Percentiles rank a stretch among this genome's conserved stretches.
These are phyloP conservation scores for Sungouiozyma intestinalis DNA, from an alignment of 805 yeast genomes.

Conservation along the genomic window DNA sequence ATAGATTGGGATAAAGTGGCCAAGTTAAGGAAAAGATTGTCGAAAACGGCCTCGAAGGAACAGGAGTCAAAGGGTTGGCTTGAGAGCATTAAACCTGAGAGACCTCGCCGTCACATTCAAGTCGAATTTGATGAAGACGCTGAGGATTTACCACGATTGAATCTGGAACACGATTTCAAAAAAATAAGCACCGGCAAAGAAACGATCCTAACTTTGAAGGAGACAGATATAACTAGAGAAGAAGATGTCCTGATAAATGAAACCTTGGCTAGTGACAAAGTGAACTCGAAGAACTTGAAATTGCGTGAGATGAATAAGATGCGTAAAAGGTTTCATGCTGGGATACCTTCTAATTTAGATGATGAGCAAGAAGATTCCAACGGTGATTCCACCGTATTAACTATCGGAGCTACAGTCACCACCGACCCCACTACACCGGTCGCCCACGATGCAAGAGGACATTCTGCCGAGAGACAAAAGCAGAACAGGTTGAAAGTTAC, in stretches of 20 bases:
- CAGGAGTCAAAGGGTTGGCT: too few relatives aligned
- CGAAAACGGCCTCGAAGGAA: slow-evolving; percentile 2
- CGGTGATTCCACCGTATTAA: slow-evolving; percentile 11
- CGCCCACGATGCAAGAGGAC: background rate
- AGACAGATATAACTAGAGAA: slow-evolving; percentile 25
- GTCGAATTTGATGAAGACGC: slow-evolving; percentile 17
- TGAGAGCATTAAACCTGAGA: too few relatives aligned
- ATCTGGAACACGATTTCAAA: slow-evolving; percentile 41
- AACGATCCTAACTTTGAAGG: slow-evolving; percentile 47
- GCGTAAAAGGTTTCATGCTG: slow-evolving; percentile 15
- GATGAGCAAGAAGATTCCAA: slow-evolving; percentile 12
- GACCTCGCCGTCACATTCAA: slow-evolving; percentile 8
- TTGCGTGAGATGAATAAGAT: slow-evolving; percentile 26
- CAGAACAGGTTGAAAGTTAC: slow-evolving; percentile 18
- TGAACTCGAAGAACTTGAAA: slow-evolving; percentile 25
- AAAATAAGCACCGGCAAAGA: slow-evolving; percentile 32
- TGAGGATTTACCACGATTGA: slow-evolving; percentile 27
- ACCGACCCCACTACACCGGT: background rate
- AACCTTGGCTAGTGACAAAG: slow-evolving; percentile 17
- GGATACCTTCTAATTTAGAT: slow-evolving; percentile 4
- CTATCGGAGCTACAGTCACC: slow-evolving; percentile 10
- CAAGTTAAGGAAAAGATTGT: slow-evolving; percentile 16
- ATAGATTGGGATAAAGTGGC: slow-evolving; percentile 7
- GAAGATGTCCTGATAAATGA: slow-evolving; percentile 23
- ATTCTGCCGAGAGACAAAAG: background rate